phyloP scores from a whole-genome alignment of 805 yeast genomes.

The Candida succiphila region DNA sequence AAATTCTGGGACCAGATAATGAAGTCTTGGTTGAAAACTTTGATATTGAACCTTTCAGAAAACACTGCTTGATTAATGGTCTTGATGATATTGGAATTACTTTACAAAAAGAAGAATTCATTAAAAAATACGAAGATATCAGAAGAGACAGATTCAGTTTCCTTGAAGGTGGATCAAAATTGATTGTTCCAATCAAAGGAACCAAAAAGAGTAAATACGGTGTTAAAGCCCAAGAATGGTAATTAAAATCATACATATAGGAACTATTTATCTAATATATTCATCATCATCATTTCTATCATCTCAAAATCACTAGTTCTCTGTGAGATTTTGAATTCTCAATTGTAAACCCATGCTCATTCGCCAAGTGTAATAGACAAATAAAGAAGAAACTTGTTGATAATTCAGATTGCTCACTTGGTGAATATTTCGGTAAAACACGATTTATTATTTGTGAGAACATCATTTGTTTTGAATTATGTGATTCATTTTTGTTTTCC shows the following conservation, averaged over 20 bases:
- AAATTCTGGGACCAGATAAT: slow-evolving; percentile 55
- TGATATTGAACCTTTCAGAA: slow-evolving; percentile 85
- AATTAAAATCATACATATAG: slow-evolving; percentile 5
- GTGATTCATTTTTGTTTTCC: slow-evolving; percentile 1
- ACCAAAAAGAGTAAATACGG: slow-evolving; percentile 62
- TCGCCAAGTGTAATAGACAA: slow-evolving; percentile 38
- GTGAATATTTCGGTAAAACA: slow-evolving; percentile 29
- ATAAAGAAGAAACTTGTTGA: slow-evolving; percentile 43
- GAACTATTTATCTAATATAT: no score
- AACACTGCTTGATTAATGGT: slow-evolving; percentile 90
- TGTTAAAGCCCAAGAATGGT: slow-evolving; percentile 70
- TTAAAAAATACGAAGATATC: slow-evolving; percentile 59
- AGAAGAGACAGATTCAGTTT: slow-evolving; percentile 82
- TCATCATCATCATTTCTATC: not conserved
- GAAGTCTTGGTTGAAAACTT: slow-evolving; percentile 74
- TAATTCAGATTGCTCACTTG: slow-evolving; percentile 28
- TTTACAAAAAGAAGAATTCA: slow-evolving; percentile 75
- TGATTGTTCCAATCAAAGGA: slow-evolving; percentile 54
- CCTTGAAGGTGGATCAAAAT: slow-evolving; percentile 79
- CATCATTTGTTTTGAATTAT: slow-evolving; percentile 18
- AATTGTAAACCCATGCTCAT: slow-evolving; percentile 34
- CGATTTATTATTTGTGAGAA: slow-evolving; percentile 22
- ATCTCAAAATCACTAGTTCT: not conserved
- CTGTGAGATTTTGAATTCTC: no score
- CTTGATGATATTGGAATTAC: slow-evolving; percentile 96